phyloP scores from a whole-genome alignment of 2,329 filamentous ascomycete species.

The Raffaelea albimanens region DNA sequence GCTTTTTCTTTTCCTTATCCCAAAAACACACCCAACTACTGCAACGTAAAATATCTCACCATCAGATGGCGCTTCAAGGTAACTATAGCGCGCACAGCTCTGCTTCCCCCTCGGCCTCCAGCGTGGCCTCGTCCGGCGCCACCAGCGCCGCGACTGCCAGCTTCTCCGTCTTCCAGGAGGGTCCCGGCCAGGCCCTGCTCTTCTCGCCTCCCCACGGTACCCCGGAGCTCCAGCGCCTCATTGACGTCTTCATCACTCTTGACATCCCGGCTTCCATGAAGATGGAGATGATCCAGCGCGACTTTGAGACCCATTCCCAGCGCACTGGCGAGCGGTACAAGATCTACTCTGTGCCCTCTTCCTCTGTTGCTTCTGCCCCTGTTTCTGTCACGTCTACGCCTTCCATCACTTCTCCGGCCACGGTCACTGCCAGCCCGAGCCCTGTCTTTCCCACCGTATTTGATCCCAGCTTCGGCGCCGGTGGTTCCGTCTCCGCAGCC shows the following conservation, averaged over 20 bases:
- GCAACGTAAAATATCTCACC: background rate
- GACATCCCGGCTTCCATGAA: constrained; percentile 38
- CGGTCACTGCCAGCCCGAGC: constrained; percentile 35
- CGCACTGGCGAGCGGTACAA: constrained; percentile 49
- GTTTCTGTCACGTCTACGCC: constrained; percentile 6
- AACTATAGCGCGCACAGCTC: constrained; percentile 9
- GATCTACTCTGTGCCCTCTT: constrained; percentile 40
- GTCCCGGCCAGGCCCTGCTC: constrained; percentile 47
- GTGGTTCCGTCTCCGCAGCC: background rate
- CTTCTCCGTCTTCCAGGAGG: constrained; percentile 52
- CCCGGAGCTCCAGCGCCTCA: constrained; percentile 50
- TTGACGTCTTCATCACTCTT: constrained; percentile 42
- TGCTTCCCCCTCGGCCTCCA: constrained; percentile 7
- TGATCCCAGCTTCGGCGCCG: background rate
- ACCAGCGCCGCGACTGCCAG: constrained; percentile 14
- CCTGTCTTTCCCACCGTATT: constrained; percentile 33
- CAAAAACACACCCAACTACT: background rate
- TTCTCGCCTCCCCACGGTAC: constrained; percentile 58
- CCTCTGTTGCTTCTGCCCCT: constrained; percentile 8
- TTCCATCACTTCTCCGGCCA: constrained; percentile 21
- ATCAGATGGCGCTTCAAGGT: constrained; percentile 8
- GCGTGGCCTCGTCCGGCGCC: constrained; percentile 2
- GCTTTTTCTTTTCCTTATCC: too few relatives aligned
- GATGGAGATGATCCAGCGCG: constrained; percentile 19
- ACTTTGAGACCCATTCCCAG: constrained; percentile 20